Evolutionary conservation across 495 filamentous ascomycete genomes (phyloP).

Genomic region (Pyronema domesticum): DNA sequence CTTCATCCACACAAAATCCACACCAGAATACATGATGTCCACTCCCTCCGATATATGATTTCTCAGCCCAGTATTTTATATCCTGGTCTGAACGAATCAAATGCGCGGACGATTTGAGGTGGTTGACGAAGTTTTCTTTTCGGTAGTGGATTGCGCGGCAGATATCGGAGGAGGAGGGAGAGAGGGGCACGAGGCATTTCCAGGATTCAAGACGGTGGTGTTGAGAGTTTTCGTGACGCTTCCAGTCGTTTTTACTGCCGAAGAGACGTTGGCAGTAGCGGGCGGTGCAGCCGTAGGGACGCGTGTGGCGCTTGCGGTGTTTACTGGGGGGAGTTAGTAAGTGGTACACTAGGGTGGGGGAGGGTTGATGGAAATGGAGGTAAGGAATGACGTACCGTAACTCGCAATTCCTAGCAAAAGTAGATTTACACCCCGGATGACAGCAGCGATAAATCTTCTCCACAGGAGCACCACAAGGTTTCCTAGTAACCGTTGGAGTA

Average conservation of each 20-base stretch:
- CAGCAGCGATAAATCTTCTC: not conserved
- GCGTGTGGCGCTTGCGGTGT: slow-evolving; percentile 70
- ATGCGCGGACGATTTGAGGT: slow-evolving; percentile 35
- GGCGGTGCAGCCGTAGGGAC: slow-evolving; percentile 79
- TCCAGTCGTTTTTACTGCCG: slow-evolving; percentile 93
- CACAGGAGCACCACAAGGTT: not conserved
- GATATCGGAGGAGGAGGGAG: slow-evolving; percentile 12
- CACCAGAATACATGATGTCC: slow-evolving; percentile 67
- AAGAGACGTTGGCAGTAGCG: slow-evolving; percentile 55
- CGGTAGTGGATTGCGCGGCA: slow-evolving; percentile 46
- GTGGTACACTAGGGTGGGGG: slow-evolving; percentile 4
- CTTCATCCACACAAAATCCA: slow-evolving; percentile 48
- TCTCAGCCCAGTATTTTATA: slow-evolving; percentile 28
- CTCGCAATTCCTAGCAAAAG: not conserved
- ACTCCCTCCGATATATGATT: slow-evolving; percentile 46
- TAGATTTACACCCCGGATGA: slow-evolving; percentile 5
- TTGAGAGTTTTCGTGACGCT: slow-evolving; percentile 80
- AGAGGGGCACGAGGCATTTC: slow-evolving; percentile 42
- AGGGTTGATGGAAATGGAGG: not conserved
- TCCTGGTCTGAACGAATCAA: slow-evolving; percentile 28
- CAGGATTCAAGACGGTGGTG: slow-evolving; percentile 61
- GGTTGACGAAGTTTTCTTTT: slow-evolving; percentile 40
- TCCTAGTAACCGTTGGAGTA: not conserved
- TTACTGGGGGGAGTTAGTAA: slow-evolving; percentile 39
- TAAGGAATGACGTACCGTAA: not conserved